phyloP scores from a whole-genome alignment of 2,329 filamentous ascomycete species.

The Talaromyces sp. region DNA sequence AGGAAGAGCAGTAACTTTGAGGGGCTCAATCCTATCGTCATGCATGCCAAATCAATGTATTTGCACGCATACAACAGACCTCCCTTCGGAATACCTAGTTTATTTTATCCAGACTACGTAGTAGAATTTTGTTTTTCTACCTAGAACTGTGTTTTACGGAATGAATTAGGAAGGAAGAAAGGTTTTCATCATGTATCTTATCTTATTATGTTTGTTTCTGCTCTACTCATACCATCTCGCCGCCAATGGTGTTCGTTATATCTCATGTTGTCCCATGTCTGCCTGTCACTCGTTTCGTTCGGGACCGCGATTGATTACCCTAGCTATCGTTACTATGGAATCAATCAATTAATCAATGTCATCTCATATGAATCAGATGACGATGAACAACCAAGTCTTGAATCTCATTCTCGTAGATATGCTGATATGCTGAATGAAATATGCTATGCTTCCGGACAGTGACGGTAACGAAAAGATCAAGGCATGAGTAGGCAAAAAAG shows the following conservation, averaged over 20 bases:
- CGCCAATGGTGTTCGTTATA: background rate
- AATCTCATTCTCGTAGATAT: background rate
- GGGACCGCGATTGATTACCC: background rate
- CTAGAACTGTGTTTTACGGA: background rate
- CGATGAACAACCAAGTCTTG: no score
- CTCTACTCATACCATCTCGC: background rate
- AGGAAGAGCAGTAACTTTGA: conserved; percentile 20
- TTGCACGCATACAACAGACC: background rate
- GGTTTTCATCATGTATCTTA: background rate
- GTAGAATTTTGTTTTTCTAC: background rate
- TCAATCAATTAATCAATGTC: background rate
- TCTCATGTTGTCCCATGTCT: background rate
- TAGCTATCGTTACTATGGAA: background rate
- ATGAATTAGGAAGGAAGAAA: background rate
- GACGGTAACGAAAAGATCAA: conserved; percentile 59
- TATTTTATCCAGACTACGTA: background rate
- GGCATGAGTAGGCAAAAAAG: conserved; percentile 25
- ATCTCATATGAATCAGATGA: background rate
- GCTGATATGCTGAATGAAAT: background rate
- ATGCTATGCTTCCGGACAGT: conserved; percentile 1
- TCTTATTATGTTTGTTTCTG: background rate
- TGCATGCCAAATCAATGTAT: no score
- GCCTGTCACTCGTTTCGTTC: background rate
- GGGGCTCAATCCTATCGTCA: background rate
- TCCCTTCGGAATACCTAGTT: no score